Percentiles rank a stretch among this genome's conserved stretches.
phyloP scores from a whole-genome alignment of 257 asterid genomes.

The Solanum tarijense region DNA sequence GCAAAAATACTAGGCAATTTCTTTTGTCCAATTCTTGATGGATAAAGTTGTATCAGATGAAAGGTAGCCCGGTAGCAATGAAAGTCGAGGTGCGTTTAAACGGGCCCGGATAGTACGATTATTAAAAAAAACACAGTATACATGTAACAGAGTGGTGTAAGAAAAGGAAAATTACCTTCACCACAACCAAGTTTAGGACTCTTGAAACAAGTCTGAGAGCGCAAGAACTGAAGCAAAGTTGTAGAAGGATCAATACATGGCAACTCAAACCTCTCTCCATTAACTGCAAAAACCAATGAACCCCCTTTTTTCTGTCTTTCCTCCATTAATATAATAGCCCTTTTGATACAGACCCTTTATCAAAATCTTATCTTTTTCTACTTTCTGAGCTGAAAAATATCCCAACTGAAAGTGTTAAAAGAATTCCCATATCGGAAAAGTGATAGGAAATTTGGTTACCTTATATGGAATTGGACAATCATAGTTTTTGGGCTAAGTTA shows the following conservation, averaged over 20 bases:
- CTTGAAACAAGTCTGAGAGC: constrained; percentile 46
- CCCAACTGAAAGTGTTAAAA: neutral
- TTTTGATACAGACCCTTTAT: neutral
- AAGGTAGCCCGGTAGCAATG: neutral
- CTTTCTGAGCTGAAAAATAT: neutral
- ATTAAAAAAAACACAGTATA: neutral
- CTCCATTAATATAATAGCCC: neutral
- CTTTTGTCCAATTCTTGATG: neutral
- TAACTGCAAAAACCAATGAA: constrained; percentile 44
- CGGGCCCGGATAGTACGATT: neutral
- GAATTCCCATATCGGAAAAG: too few relatives aligned
- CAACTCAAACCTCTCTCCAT: constrained; percentile 60
- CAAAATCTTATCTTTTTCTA: neutral
- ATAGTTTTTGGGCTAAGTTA: too few relatives aligned
- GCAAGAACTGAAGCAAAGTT: constrained; percentile 65
- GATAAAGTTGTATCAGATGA: neutral
- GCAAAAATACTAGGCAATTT: neutral
- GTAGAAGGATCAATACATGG: constrained; percentile 51
- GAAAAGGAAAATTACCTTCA: constrained; percentile 35
- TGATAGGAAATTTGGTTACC: too few relatives aligned
- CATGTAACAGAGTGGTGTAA: neutral
- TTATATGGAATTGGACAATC: too few relatives aligned
- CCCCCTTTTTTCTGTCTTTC: constrained; percentile 1
- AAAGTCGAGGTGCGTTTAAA: too few relatives aligned
- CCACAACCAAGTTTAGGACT: constrained; percentile 77